Evolutionary conservation across 2,329 filamentous ascomycete species (phyloP).

Genomic region (Cladosporium phlei): DNA sequence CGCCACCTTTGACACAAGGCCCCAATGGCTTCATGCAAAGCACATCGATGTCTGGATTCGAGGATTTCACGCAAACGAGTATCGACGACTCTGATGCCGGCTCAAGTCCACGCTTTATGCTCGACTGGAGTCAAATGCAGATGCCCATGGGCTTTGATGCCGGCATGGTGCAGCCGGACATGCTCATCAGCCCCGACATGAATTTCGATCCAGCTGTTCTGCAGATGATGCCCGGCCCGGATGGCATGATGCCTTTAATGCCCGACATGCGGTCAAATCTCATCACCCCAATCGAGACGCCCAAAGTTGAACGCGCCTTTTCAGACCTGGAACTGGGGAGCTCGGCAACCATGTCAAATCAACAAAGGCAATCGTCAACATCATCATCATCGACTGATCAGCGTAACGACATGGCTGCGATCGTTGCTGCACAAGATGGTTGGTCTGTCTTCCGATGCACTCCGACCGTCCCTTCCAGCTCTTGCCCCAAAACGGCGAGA

Average conservation of each 20-base stretch:
- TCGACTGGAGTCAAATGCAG: conserved; percentile 46
- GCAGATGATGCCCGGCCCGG: conserved; percentile 31
- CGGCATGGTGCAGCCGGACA: conserved; percentile 38
- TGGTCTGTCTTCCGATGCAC: conserved; percentile 52
- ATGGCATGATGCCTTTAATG: conserved; percentile 43
- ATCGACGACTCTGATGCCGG: conserved; percentile 39
- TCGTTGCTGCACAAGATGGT: conserved; percentile 47
- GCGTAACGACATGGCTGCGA: conserved; percentile 41
- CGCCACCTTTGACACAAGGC: conserved; percentile 24
- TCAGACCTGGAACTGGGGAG: conserved; percentile 44
- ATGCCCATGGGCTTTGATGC: conserved; percentile 42
- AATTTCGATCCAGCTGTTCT: conserved; percentile 41
- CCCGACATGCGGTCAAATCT: conserved; percentile 40
- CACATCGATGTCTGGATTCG: conserved; percentile 43
- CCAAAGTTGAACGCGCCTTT: conserved; percentile 43
- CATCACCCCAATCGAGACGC: conserved; percentile 45
- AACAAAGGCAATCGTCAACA: conserved; percentile 39
- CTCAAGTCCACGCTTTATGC: conserved; percentile 44
- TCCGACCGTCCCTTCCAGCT: conserved; percentile 43
- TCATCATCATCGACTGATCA: conserved; percentile 17
- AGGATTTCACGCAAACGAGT: conserved; percentile 38
- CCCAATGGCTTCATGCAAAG: conserved; percentile 35
- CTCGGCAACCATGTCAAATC: conserved; percentile 39
- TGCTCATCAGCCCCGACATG: conserved; percentile 43
- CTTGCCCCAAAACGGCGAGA: conserved; percentile 48